Evolutionary conservation across 2,329 filamentous ascomycete genomes (phyloP).

Genomic region (Cadophora malorum): DNA sequence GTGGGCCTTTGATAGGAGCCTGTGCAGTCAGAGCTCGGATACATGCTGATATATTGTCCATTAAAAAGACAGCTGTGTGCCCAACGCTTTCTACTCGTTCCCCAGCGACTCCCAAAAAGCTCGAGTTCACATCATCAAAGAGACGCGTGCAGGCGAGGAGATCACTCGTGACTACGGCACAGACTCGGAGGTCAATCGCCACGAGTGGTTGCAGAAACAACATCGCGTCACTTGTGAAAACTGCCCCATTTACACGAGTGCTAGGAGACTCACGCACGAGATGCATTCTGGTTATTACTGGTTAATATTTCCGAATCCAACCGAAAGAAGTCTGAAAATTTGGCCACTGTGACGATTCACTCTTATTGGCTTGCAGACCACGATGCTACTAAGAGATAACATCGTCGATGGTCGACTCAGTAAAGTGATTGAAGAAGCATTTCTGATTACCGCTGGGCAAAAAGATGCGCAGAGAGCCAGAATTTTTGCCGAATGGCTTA

Average conservation of each 20-base stretch:
- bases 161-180: neutral
- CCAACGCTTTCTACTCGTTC: neutral
- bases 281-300: too few species aligned
- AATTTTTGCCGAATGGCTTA: neutral
- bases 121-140: neutral
- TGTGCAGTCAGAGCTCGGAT: too few species aligned
- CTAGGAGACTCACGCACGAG: too few species aligned
- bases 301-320: too few species aligned
- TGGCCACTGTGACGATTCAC: too few species aligned
- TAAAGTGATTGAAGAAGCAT: neutral
- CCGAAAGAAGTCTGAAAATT: too few species aligned
- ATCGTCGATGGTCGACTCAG: neutral
- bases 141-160: neutral
- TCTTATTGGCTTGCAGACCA: neutral
- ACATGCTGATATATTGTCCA: neutral
- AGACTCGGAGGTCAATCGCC: neutral
- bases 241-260: too few species aligned
- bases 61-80: neutral
- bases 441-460: neutral
- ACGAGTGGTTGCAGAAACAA: neutral
- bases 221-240: neutral
- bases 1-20: too few species aligned
- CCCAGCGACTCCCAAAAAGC: neutral
- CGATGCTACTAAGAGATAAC: neutral
- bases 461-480: neutral